These are phyloP conservation scores for Cochlearia excelsa DNA, from an alignment of 345 rosid genomes.

Conservation along the genomic window DNA sequence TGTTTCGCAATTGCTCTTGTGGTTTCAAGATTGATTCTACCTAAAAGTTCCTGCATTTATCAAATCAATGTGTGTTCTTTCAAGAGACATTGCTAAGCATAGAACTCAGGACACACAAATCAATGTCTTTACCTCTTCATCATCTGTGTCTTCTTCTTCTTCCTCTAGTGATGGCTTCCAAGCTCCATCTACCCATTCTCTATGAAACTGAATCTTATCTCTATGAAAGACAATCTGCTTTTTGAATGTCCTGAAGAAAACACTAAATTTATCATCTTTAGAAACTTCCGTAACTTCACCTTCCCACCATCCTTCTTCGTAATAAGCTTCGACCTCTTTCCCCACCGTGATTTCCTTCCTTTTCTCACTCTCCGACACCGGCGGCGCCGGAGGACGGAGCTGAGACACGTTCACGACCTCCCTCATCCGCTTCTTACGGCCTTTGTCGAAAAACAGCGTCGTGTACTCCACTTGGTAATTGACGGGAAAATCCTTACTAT, in stretches of 20 bases:
- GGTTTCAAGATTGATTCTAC: constrained; percentile 21
- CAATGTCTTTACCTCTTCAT: constrained; percentile 27
- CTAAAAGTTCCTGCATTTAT: constrained; percentile 22
- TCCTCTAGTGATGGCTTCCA: constrained; percentile 66
- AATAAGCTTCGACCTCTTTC: constrained; percentile 65
- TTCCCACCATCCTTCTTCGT: constrained; percentile 93
- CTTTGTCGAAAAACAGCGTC: constrained; percentile 49
- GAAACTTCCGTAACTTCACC: constrained; percentile 58
- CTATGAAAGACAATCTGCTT: constrained; percentile 55
- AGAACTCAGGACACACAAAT: constrained; percentile 6
- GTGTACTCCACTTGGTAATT: constrained; percentile 50
- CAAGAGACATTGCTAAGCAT: constrained; percentile 5
- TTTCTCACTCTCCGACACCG: constrained; percentile 54
- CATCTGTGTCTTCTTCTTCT: constrained; percentile 26
- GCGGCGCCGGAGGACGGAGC: constrained; percentile 45
- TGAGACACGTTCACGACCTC: constrained; percentile 42
- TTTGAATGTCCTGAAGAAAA: constrained; percentile 51
- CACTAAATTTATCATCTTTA: constrained; percentile 50
- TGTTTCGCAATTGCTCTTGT: constrained; percentile 23
- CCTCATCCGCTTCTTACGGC: constrained; percentile 42
- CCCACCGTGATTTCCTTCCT: constrained; percentile 41
- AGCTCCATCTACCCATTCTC: constrained; percentile 60
- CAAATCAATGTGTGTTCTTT: not conserved
- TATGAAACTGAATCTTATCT: constrained; percentile 56
- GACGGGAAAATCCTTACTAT: constrained; percentile 18